phyloP scores from a whole-genome alignment of 176 grass and related monocot species.

The Carex parvula region DNA sequence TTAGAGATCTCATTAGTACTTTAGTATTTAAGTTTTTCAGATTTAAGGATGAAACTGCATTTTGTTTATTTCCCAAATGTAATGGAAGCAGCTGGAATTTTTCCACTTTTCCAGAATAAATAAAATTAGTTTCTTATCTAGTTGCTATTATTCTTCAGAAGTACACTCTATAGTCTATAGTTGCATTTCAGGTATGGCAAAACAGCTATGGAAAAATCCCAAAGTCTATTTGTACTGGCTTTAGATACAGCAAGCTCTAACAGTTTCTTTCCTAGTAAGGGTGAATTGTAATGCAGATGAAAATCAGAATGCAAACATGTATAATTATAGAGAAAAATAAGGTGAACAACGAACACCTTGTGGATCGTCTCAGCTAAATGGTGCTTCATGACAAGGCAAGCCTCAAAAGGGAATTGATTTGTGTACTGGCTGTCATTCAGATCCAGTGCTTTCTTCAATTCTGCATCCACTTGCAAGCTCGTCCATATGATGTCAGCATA shows the following conservation, averaged over 20 bases:
- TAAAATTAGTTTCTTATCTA: background rate
- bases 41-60: background rate
- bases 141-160: background rate
- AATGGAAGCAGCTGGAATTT: background rate
- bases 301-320: background rate
- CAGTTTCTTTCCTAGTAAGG: background rate
- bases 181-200: background rate
- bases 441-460: slow-evolving; percentile 63
- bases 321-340: background rate
- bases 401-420: slow-evolving; percentile 97
- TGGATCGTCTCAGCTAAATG: slow-evolving; percentile 83
- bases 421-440: slow-evolving; percentile 71
- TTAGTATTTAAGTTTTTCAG: background rate
- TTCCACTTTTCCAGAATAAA: background rate
- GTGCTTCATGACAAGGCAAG: slow-evolving; percentile 97
- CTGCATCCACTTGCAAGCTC: slow-evolving; percentile 82
- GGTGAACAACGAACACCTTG: slow-evolving; percentile 39
- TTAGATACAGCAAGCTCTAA: background rate
- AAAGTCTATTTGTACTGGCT: background rate
- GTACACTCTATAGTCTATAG: background rate
- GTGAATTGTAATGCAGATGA: slow-evolving; percentile 6
- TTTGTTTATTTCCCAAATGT: background rate
- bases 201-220: background rate
- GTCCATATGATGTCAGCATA: slow-evolving; percentile 91
- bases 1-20: background rate